Percentiles rank a stretch among this genome's conserved stretches.
These are phyloP conservation scores for Pyricularia grisea DNA, from an alignment of 2,329 filamentous ascomycete genomes.

Conservation along the genomic window DNA sequence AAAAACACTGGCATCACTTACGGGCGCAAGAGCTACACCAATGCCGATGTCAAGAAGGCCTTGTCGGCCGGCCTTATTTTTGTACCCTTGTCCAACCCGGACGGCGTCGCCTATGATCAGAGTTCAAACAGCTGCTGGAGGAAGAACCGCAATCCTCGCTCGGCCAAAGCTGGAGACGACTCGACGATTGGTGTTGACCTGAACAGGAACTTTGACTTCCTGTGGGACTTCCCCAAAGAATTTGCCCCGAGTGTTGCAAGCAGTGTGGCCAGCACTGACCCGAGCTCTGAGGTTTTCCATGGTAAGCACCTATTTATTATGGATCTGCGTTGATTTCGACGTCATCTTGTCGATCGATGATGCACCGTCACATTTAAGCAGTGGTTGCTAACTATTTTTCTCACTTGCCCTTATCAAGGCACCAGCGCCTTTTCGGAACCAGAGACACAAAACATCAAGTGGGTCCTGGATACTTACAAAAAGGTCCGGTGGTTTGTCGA, in stretches of 20 bases:
- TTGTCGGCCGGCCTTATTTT: slow-evolving; percentile 43
- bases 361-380: background rate
- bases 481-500: slow-evolving; percentile 49
- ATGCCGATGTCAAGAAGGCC: slow-evolving; percentile 39
- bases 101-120: slow-evolving; percentile 44
- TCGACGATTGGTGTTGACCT: slow-evolving; percentile 37
- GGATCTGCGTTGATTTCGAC: background rate
- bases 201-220: slow-evolving; percentile 48
- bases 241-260: slow-evolving; percentile 29
- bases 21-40: slow-evolving; percentile 40
- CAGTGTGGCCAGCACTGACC: slow-evolving; percentile 31
- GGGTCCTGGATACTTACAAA: slow-evolving; percentile 37
- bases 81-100: slow-evolving; percentile 41
- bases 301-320: slow-evolving; percentile 19
- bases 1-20: slow-evolving; percentile 39
- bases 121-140: slow-evolving; percentile 41
- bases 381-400: background rate
- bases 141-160: slow-evolving; percentile 42
- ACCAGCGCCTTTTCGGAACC: slow-evolving; percentile 42
- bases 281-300: slow-evolving; percentile 33
- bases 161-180: slow-evolving; percentile 19
- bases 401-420: background rate
- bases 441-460: slow-evolving; percentile 44
- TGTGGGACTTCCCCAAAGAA: slow-evolving; percentile 40
- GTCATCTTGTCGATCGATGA: background rate